Conservation (phyloP, 768 basidiomycete species). For the Suillus spraguei region DNA sequence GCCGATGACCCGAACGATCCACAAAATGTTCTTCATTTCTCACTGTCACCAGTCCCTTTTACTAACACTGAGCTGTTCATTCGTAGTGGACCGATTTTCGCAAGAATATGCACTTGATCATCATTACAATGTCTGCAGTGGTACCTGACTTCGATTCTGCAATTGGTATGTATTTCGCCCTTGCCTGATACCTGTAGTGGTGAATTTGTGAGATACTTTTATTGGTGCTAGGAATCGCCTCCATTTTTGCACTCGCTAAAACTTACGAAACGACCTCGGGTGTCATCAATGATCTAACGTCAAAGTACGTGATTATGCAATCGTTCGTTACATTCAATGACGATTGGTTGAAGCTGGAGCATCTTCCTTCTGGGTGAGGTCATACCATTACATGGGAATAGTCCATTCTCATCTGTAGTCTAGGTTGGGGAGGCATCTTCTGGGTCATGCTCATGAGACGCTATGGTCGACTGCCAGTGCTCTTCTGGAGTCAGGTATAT, state of each 20-base stretch:
- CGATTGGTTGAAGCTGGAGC: slow-evolving; percentile 39
- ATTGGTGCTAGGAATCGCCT: slow-evolving; percentile 49
- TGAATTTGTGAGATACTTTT: neutral
- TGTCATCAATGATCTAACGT: slow-evolving; percentile 54
- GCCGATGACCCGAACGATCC: slow-evolving; percentile 51
- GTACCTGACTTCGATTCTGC: slow-evolving; percentile 58
- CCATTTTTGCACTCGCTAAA: slow-evolving; percentile 49
- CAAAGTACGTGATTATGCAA: slow-evolving; percentile 30
- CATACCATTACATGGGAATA: neutral
- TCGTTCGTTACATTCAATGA: neutral
- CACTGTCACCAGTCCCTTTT: neutral
- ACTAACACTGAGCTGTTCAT: neutral
- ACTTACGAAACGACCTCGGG: slow-evolving; percentile 47
- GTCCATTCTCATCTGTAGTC: neutral
- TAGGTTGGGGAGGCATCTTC: slow-evolving; percentile 34
- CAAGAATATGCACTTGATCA: slow-evolving; percentile 48
- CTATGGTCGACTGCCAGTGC: slow-evolving; percentile 30
- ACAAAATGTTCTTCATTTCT: slow-evolving; percentile 45
- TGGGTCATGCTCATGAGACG: slow-evolving; percentile 34
- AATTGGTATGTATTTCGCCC: slow-evolving; percentile 37
- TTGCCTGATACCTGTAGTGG: neutral
- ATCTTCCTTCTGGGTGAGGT: slow-evolving; percentile 47
- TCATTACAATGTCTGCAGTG: slow-evolving; percentile 54
- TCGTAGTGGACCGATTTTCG: slow-evolving; percentile 46
- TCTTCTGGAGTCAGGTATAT: slow-evolving; percentile 32